A percentile compares a stretch with the other conserved stretches of the same genome.
These are phyloP conservation scores for Tetrahymena elliotti DNA, from an alignment of 73 alveolate species.

Conservation along the genomic window DNA sequence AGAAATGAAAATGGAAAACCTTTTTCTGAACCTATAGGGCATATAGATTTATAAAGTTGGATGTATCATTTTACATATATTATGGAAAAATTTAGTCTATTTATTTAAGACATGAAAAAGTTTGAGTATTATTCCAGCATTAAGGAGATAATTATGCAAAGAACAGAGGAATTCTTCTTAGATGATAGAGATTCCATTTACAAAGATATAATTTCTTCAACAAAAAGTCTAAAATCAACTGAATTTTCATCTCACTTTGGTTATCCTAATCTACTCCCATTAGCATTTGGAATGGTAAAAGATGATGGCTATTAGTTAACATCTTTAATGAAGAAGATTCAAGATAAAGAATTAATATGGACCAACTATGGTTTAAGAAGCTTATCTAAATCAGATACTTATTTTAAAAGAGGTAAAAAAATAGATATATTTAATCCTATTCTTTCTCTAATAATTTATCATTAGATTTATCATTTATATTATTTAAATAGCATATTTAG, in stretches of 20 bases:
- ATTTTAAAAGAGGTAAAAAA: constrained; percentile 52
- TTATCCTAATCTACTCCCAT: constrained; percentile 65
- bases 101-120: not conserved
- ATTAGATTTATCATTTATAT: too few relatives aligned
- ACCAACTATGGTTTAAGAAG: constrained; percentile 59
- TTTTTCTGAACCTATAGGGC: not conserved
- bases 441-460: too few relatives aligned
- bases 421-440: too few relatives aligned
- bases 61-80: not conserved
- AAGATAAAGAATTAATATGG: not conserved
- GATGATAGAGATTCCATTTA: not conserved
- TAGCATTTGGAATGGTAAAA: constrained; percentile 60
- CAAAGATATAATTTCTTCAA: not conserved
- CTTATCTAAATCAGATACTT: constrained; percentile 62
- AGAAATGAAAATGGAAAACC: not conserved
- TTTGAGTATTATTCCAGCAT: not conserved
- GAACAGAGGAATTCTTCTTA: not conserved
- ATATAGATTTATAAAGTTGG: not conserved
- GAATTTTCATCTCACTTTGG: constrained; percentile 63
- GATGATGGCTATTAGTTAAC: not conserved
- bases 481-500: too few relatives aligned
- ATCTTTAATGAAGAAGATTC: not conserved
- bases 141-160: not conserved
- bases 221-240: constrained; percentile 28
- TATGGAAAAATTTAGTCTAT: not conserved